These are phyloP conservation scores for Aureobasidium leucospermi DNA, from an alignment of 2,329 filamentous ascomycete species.

Conservation along the genomic window DNA sequence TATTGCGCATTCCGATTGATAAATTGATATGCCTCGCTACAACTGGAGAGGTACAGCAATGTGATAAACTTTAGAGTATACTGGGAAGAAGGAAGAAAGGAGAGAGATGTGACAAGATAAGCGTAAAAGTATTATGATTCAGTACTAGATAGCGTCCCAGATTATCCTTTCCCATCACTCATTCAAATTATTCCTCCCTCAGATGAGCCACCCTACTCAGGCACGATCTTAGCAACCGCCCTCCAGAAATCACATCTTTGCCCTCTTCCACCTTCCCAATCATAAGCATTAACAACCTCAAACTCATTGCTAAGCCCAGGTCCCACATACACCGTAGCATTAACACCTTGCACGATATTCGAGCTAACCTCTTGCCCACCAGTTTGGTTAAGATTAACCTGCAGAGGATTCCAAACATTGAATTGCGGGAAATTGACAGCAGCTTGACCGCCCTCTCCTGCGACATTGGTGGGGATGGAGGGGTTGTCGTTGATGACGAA, in stretches of 20 bases:
- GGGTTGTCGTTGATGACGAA: conserved; percentile 38
- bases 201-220: conserved; percentile 1
- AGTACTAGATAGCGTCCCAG: neutral
- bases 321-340: conserved; percentile 24
- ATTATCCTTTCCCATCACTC: neutral
- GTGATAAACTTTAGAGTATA: too few relatives aligned
- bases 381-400: conserved; percentile 42
- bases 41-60: too few relatives aligned
- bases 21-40: too few relatives aligned
- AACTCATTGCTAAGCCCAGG: conserved; percentile 33
- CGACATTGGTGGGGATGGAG: conserved; percentile 26
- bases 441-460: neutral
- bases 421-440: conserved; percentile 27
- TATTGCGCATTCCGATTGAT: too few relatives aligned
- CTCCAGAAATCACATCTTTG: conserved; percentile 38
- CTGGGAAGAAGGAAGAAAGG: too few relatives aligned
- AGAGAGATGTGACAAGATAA: too few relatives aligned
- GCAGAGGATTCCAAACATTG: conserved; percentile 24
- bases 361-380: conserved; percentile 27
- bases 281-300: conserved; percentile 33
- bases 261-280: conserved; percentile 42
- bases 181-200: neutral
- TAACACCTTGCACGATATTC: conserved; percentile 11
- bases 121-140: neutral
- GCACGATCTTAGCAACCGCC: conserved; percentile 6